phyloP scores from a whole-genome alignment of 208 protist genomes.

The Wallacemonas sp. region DNA sequence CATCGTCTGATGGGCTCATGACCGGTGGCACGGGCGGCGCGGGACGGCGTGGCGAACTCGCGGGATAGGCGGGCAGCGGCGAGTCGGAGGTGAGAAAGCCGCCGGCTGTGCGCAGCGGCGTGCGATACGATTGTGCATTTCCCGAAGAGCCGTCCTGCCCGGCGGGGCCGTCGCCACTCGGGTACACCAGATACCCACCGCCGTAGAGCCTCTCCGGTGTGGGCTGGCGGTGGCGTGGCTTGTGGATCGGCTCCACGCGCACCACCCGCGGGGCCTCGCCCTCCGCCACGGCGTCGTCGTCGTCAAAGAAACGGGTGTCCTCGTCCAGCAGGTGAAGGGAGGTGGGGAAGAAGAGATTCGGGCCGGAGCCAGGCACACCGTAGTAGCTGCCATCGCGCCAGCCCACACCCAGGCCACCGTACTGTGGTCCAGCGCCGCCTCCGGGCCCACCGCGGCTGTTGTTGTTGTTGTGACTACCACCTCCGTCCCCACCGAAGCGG shows the following conservation, averaged over 20 bases:
- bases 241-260: constrained; percentile 17
- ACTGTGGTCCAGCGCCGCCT: neutral
- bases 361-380: constrained; percentile 17
- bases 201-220: constrained; percentile 44
- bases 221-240: constrained; percentile 10
- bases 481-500: neutral
- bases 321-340: constrained; percentile 46
- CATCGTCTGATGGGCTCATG: constrained; percentile 1
- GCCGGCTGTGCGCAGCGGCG: constrained; percentile 5
- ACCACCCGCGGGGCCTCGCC: constrained; percentile 28
- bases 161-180: too few relatives aligned
- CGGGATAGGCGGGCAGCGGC: neutral
- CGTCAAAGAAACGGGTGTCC: constrained; percentile 53
- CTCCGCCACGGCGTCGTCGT: constrained; percentile 59
- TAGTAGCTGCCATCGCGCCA: constrained; percentile 14
- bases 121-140: too few relatives aligned
- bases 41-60: neutral
- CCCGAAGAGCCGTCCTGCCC: too few relatives aligned
- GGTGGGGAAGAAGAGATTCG: constrained; percentile 41
- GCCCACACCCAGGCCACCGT: constrained; percentile 4
- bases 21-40: neutral
- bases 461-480: too few relatives aligned
- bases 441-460: neutral
- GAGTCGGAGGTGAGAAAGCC: constrained; percentile 15
- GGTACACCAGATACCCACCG: constrained; percentile 23